A percentile compares a stretch with the other conserved stretches of the same genome.
phyloP scores from a whole-genome alignment of 2,329 filamentous ascomycete species.

The Colletotrichum sp. region DNA sequence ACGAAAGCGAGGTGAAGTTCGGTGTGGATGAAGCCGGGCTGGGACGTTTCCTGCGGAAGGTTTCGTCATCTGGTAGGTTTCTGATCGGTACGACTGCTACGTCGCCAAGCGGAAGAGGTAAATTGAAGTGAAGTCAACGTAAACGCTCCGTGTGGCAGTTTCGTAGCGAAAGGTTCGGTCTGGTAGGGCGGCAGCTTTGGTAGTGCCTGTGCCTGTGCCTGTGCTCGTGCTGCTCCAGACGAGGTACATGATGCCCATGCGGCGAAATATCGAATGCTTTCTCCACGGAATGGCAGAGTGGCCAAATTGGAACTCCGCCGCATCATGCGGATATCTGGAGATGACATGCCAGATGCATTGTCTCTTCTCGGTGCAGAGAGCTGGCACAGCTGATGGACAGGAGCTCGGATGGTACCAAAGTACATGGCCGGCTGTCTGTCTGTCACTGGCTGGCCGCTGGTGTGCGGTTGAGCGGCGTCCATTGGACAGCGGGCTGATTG shows the following conservation, averaged over 20 bases:
- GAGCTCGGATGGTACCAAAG: neutral
- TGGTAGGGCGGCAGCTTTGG: neutral
- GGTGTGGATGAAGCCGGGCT: neutral
- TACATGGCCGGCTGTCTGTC: neutral
- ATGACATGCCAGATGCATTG: neutral
- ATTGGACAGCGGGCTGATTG: neutral
- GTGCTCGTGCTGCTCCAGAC: neutral
- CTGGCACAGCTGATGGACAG: neutral
- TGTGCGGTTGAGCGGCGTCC: neutral
- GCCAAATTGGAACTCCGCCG: neutral
- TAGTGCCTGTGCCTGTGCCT: neutral
- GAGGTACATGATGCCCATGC: neutral
- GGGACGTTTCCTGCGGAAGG: neutral
- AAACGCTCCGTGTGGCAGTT: neutral
- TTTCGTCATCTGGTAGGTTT: neutral
- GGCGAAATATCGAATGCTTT: neutral
- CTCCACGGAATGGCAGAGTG: neutral
- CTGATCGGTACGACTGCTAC: neutral
- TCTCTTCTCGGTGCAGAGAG: neutral
- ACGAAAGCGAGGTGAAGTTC: neutral
- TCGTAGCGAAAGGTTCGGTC: neutral
- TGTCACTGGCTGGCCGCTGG: neutral
- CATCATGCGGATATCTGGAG: neutral
- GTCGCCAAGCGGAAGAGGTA: neutral
- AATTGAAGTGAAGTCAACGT: neutral